Percentiles rank a stretch among this genome's conserved stretches.
Evolutionary conservation across 2,329 filamentous ascomycete species (phyloP).

Genomic region (Curvularia lunata): DNA sequence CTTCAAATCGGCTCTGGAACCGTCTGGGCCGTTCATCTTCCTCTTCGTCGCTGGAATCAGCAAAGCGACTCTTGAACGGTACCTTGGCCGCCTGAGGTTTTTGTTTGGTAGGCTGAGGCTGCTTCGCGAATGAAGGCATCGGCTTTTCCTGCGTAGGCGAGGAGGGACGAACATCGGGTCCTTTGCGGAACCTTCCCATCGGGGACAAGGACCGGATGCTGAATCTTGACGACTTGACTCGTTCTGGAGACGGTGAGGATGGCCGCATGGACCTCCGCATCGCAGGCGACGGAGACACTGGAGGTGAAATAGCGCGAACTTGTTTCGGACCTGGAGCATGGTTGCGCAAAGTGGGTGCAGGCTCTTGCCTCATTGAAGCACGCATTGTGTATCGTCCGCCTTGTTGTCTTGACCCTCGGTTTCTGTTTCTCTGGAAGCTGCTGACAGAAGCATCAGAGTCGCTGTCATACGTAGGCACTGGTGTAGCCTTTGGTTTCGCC

Average conservation of each 20-base stretch:
- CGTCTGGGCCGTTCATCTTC: slow-evolving; percentile 38
- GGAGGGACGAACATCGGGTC: slow-evolving; percentile 19
- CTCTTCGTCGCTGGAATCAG: slow-evolving; percentile 71
- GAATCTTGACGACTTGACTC: slow-evolving; percentile 61
- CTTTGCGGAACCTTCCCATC: slow-evolving; percentile 59
- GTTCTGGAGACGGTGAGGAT: slow-evolving; percentile 37
- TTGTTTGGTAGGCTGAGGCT: slow-evolving; percentile 24
- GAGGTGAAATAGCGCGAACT: slow-evolving; percentile 53
- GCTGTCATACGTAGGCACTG: slow-evolving; percentile 45
- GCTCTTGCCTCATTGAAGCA: slow-evolving; percentile 69
- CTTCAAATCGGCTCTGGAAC: slow-evolving; percentile 57
- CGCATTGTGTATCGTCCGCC: slow-evolving; percentile 67
- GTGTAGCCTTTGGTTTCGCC: slow-evolving; percentile 21
- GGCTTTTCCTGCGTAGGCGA: slow-evolving; percentile 26
- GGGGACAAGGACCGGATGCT: slow-evolving; percentile 76
- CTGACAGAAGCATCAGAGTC: slow-evolving; percentile 62
- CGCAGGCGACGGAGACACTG: slow-evolving; percentile 31
- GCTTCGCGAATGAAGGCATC: slow-evolving; percentile 28
- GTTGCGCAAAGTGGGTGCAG: slow-evolving; percentile 42
- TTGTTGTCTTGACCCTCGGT: slow-evolving; percentile 45
- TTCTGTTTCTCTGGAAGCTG: slow-evolving; percentile 73
- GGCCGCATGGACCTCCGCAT: slow-evolving; percentile 45
- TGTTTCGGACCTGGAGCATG: slow-evolving; percentile 42
- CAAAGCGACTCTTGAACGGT: slow-evolving; percentile 61
- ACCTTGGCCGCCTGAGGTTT: slow-evolving; percentile 27